phyloP scores from a whole-genome alignment of 23 red algal genomes.

The Pyropia yezoensis region DNA sequence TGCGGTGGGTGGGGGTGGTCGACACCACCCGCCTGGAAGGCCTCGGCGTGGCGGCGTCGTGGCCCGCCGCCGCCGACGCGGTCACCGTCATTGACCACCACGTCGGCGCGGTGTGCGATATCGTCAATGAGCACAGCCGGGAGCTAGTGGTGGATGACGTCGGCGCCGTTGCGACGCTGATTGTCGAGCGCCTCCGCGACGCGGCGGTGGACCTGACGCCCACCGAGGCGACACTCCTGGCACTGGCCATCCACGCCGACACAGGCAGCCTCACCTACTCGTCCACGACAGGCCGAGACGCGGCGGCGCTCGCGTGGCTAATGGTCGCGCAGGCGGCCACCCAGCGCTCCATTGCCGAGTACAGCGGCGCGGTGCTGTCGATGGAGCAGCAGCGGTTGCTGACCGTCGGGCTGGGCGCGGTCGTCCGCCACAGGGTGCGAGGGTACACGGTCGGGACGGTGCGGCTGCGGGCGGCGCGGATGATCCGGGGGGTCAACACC shows the following conservation, averaged over 20 bases:
- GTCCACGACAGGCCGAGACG: constrained; percentile 60
- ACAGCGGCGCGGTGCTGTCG: constrained; percentile 29
- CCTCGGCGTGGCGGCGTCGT: constrained; percentile 38
- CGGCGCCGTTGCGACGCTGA: constrained; percentile 71
- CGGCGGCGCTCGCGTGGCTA: constrained; percentile 50
- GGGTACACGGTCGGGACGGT: constrained; percentile 38
- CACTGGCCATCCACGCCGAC: constrained; percentile 74
- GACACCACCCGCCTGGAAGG: constrained; percentile 44
- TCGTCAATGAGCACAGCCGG: constrained; percentile 14
- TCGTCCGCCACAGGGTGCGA: constrained; percentile 17
- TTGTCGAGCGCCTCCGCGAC: constrained; percentile 42
- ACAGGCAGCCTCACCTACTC: constrained; percentile 62
- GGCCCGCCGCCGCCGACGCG: constrained; percentile 23
- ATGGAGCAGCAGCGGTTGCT: constrained; percentile 49
- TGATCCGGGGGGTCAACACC: constrained; percentile 57
- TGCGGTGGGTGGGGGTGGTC: constrained; percentile 62
- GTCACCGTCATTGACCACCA: constrained; percentile 66
- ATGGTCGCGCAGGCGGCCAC: constrained; percentile 39
- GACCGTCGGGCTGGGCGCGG: constrained; percentile 12
- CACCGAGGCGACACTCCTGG: constrained; percentile 60
- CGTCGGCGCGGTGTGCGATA: constrained; percentile 42
- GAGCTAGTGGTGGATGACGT: constrained; percentile 44
- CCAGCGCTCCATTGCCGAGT: constrained; percentile 60
- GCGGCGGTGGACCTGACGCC: constrained; percentile 24
- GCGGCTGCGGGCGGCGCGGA: constrained; percentile 11